phyloP scores from a whole-genome alignment of 768 basidiomycete species.

The Termitomyces sp. region DNA sequence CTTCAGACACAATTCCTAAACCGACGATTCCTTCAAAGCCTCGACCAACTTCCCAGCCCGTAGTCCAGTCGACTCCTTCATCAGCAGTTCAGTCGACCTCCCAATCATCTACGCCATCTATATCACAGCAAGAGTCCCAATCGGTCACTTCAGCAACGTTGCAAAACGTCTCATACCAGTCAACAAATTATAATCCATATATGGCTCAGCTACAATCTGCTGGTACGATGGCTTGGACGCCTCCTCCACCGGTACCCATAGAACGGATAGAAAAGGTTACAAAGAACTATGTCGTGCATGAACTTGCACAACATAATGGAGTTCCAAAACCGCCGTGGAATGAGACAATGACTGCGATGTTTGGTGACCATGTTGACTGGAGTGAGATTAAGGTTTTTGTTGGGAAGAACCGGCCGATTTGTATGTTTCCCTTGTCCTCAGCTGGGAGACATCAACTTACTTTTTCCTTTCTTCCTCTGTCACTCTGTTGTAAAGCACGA shows the following conservation, averaged over 20 bases:
- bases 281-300: conserved; percentile 71
- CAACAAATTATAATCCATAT: conserved; percentile 13
- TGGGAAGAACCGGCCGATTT: conserved; percentile 57
- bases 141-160: background rate
- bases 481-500: conserved; percentile 40
- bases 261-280: conserved; percentile 43
- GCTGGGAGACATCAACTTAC: background rate
- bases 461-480: background rate
- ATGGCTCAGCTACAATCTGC: conserved; percentile 10
- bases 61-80: background rate
- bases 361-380: conserved; percentile 84
- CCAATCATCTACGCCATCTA: conserved; percentile 1
- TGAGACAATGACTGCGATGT: conserved; percentile 76
- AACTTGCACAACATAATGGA: conserved; percentile 41
- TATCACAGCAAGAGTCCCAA: background rate
- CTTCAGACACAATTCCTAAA: background rate
- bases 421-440: conserved; percentile 30
- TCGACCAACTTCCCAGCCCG: conserved; percentile 1
- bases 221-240: conserved; percentile 1
- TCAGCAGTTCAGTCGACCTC: background rate
- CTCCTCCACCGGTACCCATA: conserved; percentile 20
- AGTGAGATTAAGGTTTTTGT: conserved; percentile 61
- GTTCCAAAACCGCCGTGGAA: conserved; percentile 53
- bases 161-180: conserved; percentile 11
- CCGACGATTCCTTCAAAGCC: background rate